Evolutionary conservation across 306 rosid species (phyloP), one percentile per base, ranked within the genome.

Genomic region (Alnus glutinosa): DNA sequence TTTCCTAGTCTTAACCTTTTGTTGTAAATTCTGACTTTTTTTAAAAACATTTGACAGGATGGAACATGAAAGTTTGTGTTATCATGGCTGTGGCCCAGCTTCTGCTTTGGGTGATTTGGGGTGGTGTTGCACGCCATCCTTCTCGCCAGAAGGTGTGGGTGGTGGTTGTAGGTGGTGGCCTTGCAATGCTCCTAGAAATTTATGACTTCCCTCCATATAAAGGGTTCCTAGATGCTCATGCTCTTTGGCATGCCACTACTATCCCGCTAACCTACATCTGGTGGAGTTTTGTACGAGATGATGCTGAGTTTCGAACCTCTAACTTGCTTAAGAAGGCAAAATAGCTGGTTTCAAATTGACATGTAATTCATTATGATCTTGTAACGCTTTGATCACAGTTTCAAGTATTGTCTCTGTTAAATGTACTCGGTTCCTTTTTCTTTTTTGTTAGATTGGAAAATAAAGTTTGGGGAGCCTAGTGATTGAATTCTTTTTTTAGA

Each of bases 201-300:
- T 86, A 86, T 55, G 95, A 93, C 64, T 91, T 93, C 64, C 91
- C 97, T 42, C 97, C 98, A 15, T 87, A 80, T 76, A 16, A 77
- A 76, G 97, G 97, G 42, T 80, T 87, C 66, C 1, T 89, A 18
- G 97, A 93, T 77, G 88, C 95, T 70, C 93, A 90, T 81, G 91
- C 93, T 39, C 81, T 91, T 70, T 89, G 92, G 95, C 92, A 90
- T 36, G 95, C 92, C 80, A 73, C 90, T 39, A 91, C 92, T 54
- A 70, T 93, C 78, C 98, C 98, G 14, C 77, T 93, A 34, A 90
- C 97, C 28, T 87, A 79, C 74, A 47, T 91, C 14, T 89, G 92
- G 98, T 93, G 98, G 98, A 90, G 93, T 85, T 93, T 93, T 72
- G 81, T 86, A 62, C 82, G 86, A 79, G 97, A 91, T 18, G 98